These are phyloP conservation scores for Tanozyma kutaoensis DNA, from an alignment of 805 yeast genomes.

Conservation along the genomic window DNA sequence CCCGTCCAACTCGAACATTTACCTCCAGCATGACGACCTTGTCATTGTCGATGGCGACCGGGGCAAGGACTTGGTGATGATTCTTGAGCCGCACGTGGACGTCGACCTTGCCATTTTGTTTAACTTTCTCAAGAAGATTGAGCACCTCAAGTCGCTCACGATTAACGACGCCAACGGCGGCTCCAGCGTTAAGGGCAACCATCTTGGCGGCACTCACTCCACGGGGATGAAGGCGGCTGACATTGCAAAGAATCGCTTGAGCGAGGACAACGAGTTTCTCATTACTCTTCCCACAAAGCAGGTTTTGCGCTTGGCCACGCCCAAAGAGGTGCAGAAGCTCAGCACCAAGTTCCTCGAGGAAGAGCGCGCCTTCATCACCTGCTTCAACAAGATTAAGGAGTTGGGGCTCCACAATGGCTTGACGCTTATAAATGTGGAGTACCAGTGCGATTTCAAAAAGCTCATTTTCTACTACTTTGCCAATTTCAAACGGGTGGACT, in stretches of 20 bases:
- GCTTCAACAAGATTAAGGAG: constrained; percentile 33
- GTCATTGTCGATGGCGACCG: constrained; percentile 77
- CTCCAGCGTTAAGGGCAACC: constrained; percentile 8
- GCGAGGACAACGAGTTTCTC: constrained; percentile 48
- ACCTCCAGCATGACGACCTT: constrained; percentile 45
- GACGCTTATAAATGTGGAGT: constrained; percentile 32
- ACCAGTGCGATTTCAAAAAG: constrained; percentile 31
- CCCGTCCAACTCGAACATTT: constrained; percentile 50
- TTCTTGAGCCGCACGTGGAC: constrained; percentile 50
- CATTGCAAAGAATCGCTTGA: constrained; percentile 24
- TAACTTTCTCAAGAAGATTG: constrained; percentile 61
- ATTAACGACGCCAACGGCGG: constrained; percentile 14
- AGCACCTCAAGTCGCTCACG: constrained; percentile 44
- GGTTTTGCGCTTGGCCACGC: constrained; percentile 63
- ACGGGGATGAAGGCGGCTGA: constrained; percentile 18
- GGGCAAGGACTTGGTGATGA: constrained; percentile 68
- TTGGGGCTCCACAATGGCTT: constrained; percentile 31
- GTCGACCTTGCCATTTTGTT: constrained; percentile 57
- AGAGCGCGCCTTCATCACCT: constrained; percentile 54
- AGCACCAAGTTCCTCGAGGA: constrained; percentile 59
- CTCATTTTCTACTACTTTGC: constrained; percentile 33
- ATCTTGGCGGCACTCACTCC: constrained; percentile 25
- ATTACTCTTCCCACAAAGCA: constrained; percentile 65
- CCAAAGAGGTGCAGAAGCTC: constrained; percentile 51
- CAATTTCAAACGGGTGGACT: constrained; percentile 30